Percentiles rank a stretch among this genome's conserved stretches.
Evolutionary conservation across 768 basidiomycete species (phyloP).

Genomic region (Lenzites betulinus): DNA sequence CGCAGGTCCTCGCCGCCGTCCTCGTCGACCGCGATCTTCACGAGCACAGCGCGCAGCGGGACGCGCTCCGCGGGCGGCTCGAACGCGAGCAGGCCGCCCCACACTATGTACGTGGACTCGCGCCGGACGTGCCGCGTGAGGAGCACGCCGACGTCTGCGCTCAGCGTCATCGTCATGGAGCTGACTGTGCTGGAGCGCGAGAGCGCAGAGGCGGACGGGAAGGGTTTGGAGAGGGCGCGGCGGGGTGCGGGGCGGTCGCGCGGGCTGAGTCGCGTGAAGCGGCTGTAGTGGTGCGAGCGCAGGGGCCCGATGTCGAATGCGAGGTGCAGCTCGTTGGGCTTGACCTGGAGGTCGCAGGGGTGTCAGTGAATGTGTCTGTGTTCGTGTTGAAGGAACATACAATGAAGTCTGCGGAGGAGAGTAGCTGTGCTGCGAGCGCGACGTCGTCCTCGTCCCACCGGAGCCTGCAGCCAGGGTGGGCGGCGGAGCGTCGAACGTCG

Average conservation of each 20-base stretch:
- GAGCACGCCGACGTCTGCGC: conserved; percentile 17
- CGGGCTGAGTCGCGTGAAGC: conserved; percentile 11
- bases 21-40: conserved; percentile 22
- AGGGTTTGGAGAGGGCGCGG: not conserved
- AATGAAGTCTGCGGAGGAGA: conserved; percentile 10
- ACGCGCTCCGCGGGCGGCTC: not conserved
- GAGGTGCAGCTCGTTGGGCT: conserved; percentile 22
- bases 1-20: conserved; percentile 22
- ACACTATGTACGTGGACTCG: conserved; percentile 22
- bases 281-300: conserved; percentile 10
- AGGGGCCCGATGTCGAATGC: conserved; percentile 17
- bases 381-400: not conserved
- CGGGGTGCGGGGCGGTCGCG: not conserved
- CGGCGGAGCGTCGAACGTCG: conserved; percentile 3
- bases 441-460: conserved; percentile 5
- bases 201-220: not conserved
- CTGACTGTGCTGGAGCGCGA: conserved; percentile 13
- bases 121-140: conserved; percentile 19
- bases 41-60: conserved; percentile 15
- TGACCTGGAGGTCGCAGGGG: conserved; percentile 5
- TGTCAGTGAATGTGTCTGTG: not conserved
- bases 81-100: conserved; percentile 19
- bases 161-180: conserved; percentile 15
- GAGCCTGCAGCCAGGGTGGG: conserved; percentile 5
- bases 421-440: conserved; percentile 3